These are phyloP conservation scores for Pleurotus cornucopiae DNA, from an alignment of 768 basidiomycete species.

Conservation along the genomic window DNA sequence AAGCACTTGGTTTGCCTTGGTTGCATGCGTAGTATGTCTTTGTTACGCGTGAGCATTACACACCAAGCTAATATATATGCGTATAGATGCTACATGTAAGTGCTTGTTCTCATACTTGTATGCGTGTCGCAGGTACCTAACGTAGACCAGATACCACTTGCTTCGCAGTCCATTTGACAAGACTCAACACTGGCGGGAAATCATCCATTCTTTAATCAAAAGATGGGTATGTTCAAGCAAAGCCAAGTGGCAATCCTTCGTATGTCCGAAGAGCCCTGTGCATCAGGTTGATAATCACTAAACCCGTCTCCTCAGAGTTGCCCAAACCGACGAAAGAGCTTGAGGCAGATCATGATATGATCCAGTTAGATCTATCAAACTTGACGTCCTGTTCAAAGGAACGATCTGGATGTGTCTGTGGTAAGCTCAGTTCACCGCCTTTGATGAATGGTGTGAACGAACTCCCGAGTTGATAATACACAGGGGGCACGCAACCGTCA, in stretches of 20 bases:
- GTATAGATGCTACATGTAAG: conserved; percentile 69
- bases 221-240: conserved; percentile 75
- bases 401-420: conserved; percentile 91
- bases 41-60: not conserved
- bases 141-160: conserved; percentile 66
- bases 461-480: not conserved
- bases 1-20: conserved; percentile 92
- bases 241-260: conserved; percentile 76
- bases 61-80: not conserved
- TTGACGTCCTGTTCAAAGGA: conserved; percentile 67
- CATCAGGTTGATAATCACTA: not conserved
- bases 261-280: conserved; percentile 31
- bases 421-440: conserved; percentile 27
- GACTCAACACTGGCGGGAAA: conserved; percentile 65
- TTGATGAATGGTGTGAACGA: not conserved
- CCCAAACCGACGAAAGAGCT: conserved; percentile 70
- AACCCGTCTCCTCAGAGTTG: conserved; percentile 46
- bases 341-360: conserved; percentile 38
- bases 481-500: conserved; percentile 93
- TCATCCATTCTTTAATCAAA: conserved; percentile 81
- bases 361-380: conserved; percentile 43
- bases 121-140: not conserved
- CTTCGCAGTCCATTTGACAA: conserved; percentile 68
- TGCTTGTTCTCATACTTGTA: conserved; percentile 4
- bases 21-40: conserved; percentile 83